A percentile compares a stretch with the other conserved stretches of the same genome.
These are phyloP conservation scores for Cudoniella acicularis DNA, from an alignment of 495 filamentous ascomycete species.

Conservation along the genomic window DNA sequence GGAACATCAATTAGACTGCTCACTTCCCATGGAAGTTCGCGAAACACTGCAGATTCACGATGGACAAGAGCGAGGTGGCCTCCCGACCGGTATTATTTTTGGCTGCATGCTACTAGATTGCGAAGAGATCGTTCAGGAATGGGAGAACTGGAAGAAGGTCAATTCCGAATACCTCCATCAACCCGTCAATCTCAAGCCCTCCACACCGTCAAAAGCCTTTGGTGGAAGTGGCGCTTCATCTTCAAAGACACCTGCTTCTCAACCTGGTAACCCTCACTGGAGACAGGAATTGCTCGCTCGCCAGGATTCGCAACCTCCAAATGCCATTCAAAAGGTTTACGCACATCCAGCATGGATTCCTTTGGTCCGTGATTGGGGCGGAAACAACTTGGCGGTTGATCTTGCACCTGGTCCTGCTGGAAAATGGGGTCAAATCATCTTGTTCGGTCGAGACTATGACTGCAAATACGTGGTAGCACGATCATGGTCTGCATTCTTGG, in stretches of 20 bases:
- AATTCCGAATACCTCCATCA: constrained; percentile 78
- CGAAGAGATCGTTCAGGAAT: constrained; percentile 97
- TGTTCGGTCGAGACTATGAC: constrained; percentile 97
- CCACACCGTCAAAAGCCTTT: constrained; percentile 62
- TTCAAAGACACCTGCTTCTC: constrained; percentile 36
- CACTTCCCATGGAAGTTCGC: constrained; percentile 86
- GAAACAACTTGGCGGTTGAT: constrained; percentile 93
- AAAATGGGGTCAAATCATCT: constrained; percentile 93
- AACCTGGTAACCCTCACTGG: constrained; percentile 61
- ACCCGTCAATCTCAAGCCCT: constrained; percentile 50
- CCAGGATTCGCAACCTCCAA: constrained; percentile 84
- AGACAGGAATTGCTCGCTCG: constrained; percentile 77
- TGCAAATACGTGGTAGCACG: constrained; percentile 94
- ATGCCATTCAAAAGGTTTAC: constrained; percentile 87
- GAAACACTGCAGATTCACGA: constrained; percentile 91
- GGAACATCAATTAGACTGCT: constrained; percentile 93
- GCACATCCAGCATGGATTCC: constrained; percentile 96
- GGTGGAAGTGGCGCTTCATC: constrained; percentile 57
- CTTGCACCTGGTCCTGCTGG: constrained; percentile 88
- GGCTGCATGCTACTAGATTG: constrained; percentile 94
- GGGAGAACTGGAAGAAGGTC: constrained; percentile 92
- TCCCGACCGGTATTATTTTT: constrained; percentile 90
- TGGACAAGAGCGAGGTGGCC: constrained; percentile 89
- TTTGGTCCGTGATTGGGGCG: constrained; percentile 94
- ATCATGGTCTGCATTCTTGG: constrained; percentile 88